Conservation (phyloP, 768 basidiomycete genomes). For the Coprinopsis marcescibilis region DNA sequence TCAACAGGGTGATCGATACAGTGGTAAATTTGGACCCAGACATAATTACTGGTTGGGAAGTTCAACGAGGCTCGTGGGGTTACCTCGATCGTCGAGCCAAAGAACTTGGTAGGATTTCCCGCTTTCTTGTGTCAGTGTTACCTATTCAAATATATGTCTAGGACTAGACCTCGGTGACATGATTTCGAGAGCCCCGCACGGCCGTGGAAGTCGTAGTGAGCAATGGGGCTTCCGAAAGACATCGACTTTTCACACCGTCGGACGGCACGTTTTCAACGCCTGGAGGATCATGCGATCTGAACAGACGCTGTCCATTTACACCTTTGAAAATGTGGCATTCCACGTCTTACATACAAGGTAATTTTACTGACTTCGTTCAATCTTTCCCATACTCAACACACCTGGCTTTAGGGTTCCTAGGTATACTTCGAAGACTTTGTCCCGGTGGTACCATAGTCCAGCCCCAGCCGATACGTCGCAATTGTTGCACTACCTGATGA, state of each 20-base stretch:
- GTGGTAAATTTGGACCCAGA: slow-evolving; percentile 84
- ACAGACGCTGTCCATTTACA: slow-evolving; percentile 68
- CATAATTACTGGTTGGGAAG: slow-evolving; percentile 88
- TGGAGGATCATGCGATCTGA: slow-evolving; percentile 93
- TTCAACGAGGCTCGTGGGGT: slow-evolving; percentile 87
- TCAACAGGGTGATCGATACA: slow-evolving; percentile 72
- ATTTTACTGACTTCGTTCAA: slow-evolving; percentile 8
- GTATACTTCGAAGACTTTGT: slow-evolving; percentile 57
- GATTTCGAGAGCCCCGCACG: slow-evolving; percentile 68
- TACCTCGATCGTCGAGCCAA: slow-evolving; percentile 69
- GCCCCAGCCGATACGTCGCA: slow-evolving; percentile 48
- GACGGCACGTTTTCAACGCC: slow-evolving; percentile 87
- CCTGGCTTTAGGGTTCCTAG: slow-evolving; percentile 62
- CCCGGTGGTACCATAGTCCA: slow-evolving; percentile 60
- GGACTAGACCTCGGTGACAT: slow-evolving; percentile 69
- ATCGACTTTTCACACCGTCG: slow-evolving; percentile 78
- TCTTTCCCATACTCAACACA: neutral
- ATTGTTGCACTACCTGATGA: slow-evolving; percentile 58
- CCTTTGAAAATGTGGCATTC: slow-evolving; percentile 86
- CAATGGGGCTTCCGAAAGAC: slow-evolving; percentile 71
- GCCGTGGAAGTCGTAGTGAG: slow-evolving; percentile 31
- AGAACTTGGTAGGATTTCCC: slow-evolving; percentile 40
- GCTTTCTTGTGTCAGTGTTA: neutral
- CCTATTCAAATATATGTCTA: slow-evolving; percentile 23
- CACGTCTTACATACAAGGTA: slow-evolving; percentile 75